A percentile compares a stretch with the other conserved stretches of the same genome.
phyloP scores from a whole-genome alignment of 2,329 filamentous ascomycete genomes.

The Penicillium polonicum region DNA sequence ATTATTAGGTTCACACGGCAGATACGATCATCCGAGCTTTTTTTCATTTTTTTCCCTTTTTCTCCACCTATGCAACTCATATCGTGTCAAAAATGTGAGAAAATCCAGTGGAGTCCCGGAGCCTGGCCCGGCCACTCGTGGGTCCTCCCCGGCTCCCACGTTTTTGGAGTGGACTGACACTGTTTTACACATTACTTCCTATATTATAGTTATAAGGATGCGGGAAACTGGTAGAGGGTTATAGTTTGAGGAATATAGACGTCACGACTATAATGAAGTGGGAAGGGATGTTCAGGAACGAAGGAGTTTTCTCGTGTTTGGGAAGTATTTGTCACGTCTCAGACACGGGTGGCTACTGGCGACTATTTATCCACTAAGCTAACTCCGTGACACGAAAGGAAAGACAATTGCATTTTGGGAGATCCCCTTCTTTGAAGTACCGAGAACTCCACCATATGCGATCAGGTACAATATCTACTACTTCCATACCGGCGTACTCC shows the following conservation, averaged over 20 bases:
- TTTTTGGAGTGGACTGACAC: not conserved
- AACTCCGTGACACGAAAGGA: not conserved
- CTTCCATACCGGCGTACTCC: not conserved
- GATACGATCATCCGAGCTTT: conserved; percentile 3
- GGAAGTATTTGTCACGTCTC: not conserved
- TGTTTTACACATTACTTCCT: not conserved
- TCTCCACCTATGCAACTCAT: conserved; percentile 9
- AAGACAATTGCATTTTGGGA: conserved; percentile 8
- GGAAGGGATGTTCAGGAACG: not conserved
- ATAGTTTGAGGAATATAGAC: not conserved
- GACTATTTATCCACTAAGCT: not conserved
- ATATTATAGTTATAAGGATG: not conserved
- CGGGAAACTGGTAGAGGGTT: not conserved
- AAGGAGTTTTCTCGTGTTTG: too few relatives aligned
- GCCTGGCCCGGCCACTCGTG: conserved; percentile 8
- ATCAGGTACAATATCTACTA: not conserved
- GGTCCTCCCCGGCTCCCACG: not conserved
- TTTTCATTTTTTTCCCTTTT: not conserved
- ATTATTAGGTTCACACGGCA: conserved; percentile 1
- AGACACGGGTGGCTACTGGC: not conserved
- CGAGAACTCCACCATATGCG: not conserved
- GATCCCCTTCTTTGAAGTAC: not conserved
- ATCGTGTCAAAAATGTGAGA: not conserved
- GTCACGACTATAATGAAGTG: not conserved
- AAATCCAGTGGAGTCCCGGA: not conserved